Evolutionary conservation across 495 filamentous ascomycete genomes (phyloP).

Genomic region (Corynascus novoguineensis): DNA sequence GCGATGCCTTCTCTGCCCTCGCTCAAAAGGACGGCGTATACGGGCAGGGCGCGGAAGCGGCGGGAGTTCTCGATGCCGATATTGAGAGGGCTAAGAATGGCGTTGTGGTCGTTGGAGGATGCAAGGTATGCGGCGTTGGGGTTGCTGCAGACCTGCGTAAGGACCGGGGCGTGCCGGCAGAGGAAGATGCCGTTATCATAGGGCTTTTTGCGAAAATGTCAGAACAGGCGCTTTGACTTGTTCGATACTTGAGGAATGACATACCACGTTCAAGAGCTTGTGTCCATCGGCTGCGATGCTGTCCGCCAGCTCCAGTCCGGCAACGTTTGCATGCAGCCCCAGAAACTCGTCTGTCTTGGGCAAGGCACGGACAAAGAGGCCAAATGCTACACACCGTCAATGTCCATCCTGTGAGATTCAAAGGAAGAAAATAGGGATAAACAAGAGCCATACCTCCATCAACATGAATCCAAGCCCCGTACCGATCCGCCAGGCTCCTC

Average conservation of each 20-base stretch:
- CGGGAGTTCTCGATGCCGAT: conserved; percentile 88
- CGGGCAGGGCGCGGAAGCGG: conserved; percentile 81
- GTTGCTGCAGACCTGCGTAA: conserved; percentile 68
- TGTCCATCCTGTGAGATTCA: not conserved
- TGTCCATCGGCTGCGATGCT: conserved; percentile 83
- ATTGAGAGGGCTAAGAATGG: conserved; percentile 76
- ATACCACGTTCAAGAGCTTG: conserved; percentile 83
- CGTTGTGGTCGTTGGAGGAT: conserved; percentile 25
- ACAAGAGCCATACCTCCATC: conserved; percentile 71
- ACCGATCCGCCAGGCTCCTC: conserved; percentile 62
- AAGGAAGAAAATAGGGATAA: conserved; percentile 3
- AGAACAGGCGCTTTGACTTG: not conserved
- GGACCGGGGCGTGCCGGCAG: conserved; percentile 53
- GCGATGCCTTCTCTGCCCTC: conserved; percentile 68
- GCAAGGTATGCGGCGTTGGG: conserved; percentile 79
- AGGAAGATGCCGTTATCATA: conserved; percentile 94
- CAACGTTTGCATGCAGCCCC: conserved; percentile 47
- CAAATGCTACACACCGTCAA: conserved; percentile 57
- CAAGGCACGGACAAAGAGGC: conserved; percentile 69
- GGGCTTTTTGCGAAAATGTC: conserved; percentile 47
- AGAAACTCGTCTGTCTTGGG: conserved; percentile 55
- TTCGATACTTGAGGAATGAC: conserved; percentile 20
- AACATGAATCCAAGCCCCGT: conserved; percentile 83
- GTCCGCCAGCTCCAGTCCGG: conserved; percentile 77
- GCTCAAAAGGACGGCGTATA: conserved; percentile 72